Conservation (phyloP, 2,329 filamentous ascomycete genomes). For the Hymenoscyphus fraxineus region DNA sequence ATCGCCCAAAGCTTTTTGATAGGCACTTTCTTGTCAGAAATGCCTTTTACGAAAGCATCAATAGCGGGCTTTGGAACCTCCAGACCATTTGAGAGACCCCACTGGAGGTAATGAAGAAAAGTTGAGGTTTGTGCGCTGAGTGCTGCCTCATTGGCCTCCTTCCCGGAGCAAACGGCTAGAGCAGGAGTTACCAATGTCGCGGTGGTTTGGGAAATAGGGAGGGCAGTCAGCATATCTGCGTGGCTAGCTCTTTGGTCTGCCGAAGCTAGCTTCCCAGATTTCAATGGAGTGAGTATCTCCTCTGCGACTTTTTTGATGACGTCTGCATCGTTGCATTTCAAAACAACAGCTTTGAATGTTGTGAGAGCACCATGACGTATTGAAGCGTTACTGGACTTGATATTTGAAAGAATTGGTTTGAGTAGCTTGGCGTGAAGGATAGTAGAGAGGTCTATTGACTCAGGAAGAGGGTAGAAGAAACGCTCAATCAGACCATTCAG, state of each 20-base stretch:
- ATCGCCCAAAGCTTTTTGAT: conserved; percentile 79
- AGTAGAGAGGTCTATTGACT: conserved; percentile 71
- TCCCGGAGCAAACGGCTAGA: conserved; percentile 65
- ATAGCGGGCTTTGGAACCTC: conserved; percentile 62
- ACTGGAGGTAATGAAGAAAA: conserved; percentile 61
- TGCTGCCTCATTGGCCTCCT: conserved; percentile 86
- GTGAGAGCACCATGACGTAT: conserved; percentile 73
- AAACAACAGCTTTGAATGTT: conserved; percentile 69
- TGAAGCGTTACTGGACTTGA: conserved; percentile 80
- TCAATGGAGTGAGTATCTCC: conserved; percentile 76
- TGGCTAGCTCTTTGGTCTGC: conserved; percentile 82
- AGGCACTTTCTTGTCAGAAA: conserved; percentile 77
- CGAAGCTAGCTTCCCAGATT: conserved; percentile 76
- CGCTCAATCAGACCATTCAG: conserved; percentile 74
- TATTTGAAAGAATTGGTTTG: conserved; percentile 83
- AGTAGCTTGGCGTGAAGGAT: conserved; percentile 68
- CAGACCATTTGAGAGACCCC: conserved; percentile 56
- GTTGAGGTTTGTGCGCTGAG: conserved; percentile 71
- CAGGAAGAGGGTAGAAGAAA: conserved; percentile 66
- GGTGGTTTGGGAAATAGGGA: conserved; percentile 57
- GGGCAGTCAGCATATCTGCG: conserved; percentile 70
- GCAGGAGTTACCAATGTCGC: conserved; percentile 64
- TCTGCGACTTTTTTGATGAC: conserved; percentile 66
- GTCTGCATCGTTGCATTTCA: conserved; percentile 53
- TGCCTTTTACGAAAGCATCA: conserved; percentile 74